phyloP scores from a whole-genome alignment of 2,329 filamentous ascomycete species.

The Aspergillus calidoustus region DNA sequence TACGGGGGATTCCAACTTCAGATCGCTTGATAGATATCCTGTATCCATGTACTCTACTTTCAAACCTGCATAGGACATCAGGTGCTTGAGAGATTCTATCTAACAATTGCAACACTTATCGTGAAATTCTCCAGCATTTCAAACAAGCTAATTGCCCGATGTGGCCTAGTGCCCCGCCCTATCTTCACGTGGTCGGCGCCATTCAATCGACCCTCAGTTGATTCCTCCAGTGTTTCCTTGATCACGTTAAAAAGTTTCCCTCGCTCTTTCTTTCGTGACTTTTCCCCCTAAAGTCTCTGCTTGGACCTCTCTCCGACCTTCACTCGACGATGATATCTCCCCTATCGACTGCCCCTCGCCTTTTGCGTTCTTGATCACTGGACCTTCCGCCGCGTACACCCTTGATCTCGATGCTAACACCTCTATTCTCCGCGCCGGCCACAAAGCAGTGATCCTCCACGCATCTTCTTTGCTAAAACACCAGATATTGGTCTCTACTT shows the following conservation, averaged over 20 bases:
- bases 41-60: not conserved
- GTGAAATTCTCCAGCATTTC: not conserved
- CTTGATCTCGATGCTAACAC: conserved; percentile 6
- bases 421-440: not conserved
- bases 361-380: not conserved
- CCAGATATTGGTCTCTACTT: not conserved
- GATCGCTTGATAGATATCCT: conserved; percentile 19
- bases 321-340: not conserved
- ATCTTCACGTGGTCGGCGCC: conserved; percentile 11
- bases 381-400: conserved; percentile 5
- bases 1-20: conserved; percentile 57
- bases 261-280: not conserved
- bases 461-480: not conserved
- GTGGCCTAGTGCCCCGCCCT: conserved; percentile 7
- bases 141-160: conserved; percentile 15
- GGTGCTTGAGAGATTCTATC: not conserved
- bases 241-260: not conserved
- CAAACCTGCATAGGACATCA: too few relatives aligned
- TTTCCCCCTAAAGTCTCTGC: not conserved
- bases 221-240: not conserved
- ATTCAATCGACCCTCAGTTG: conserved; percentile 2
- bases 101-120: not conserved
- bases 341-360: not conserved
- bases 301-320: not conserved
- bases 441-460: not conserved